Conservation (phyloP, 495 filamentous ascomycete species). For the Gamarada debralockiae region DNA sequence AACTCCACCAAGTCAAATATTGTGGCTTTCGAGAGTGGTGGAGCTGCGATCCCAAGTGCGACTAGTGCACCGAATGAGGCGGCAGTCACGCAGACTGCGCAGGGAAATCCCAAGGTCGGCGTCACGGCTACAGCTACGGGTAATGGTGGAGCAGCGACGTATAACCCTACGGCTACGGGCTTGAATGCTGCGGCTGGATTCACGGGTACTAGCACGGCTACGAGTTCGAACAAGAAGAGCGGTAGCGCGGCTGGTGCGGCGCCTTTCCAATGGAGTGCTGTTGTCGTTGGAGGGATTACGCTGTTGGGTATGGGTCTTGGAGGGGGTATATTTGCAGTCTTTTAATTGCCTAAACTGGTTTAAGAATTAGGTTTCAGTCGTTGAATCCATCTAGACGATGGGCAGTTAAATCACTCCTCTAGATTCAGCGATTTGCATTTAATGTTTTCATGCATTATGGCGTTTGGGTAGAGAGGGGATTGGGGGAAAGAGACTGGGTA, state of each 20-base stretch:
- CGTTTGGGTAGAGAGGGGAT: no score
- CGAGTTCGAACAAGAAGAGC: constrained; percentile 18
- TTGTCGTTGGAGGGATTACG: constrained; percentile 32
- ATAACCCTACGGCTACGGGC: constrained; percentile 20
- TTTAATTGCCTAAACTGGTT: constrained; percentile 10
- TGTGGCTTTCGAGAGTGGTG: constrained; percentile 44
- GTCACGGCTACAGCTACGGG: constrained; percentile 4
- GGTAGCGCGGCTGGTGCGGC: constrained; percentile 29
- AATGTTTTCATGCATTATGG: no score
- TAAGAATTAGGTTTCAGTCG: no score
- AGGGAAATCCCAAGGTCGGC: constrained; percentile 18
- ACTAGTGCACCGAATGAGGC: constrained; percentile 40
- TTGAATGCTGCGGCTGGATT: constrained; percentile 30
- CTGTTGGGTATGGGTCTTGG: constrained; percentile 37
- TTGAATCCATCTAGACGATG: no score
- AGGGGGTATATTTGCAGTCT: constrained; percentile 30
- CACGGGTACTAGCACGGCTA: constrained; percentile 28
- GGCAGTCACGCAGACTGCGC: constrained; percentile 27
- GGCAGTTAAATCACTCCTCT: no score
- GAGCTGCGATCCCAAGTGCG: constrained; percentile 48
- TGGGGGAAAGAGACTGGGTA: no score
- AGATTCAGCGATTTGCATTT: no score
- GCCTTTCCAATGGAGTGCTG: constrained; percentile 29
- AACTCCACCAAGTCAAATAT: constrained; percentile 61
- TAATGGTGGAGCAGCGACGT: constrained; percentile 8